Evolutionary conservation across 208 protist genomes (phyloP).

Genomic region (Vickermania ingenoplastis): DNA sequence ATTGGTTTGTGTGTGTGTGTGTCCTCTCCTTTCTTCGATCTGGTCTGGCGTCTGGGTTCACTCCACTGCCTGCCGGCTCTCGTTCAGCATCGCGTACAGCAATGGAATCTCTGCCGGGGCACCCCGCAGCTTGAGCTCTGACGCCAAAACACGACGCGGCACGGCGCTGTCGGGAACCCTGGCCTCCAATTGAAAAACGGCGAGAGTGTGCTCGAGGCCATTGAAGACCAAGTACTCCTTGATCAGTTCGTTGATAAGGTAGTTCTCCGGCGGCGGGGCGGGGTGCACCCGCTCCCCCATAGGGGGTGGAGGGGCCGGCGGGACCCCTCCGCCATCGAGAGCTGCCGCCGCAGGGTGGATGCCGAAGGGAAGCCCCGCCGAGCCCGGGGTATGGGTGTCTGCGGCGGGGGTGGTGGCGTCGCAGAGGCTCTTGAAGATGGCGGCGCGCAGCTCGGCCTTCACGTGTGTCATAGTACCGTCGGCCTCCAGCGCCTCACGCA

Average conservation of each 20-base stretch:
- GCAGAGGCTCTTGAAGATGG: slow-evolving; percentile 75
- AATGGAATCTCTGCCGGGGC: slow-evolving; percentile 61
- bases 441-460: slow-evolving; percentile 83
- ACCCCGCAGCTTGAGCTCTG: slow-evolving; percentile 61
- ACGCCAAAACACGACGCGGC: slow-evolving; percentile 55
- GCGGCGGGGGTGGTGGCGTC: slow-evolving; percentile 21
- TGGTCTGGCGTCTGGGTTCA: too few relatives aligned
- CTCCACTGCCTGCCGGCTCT: slow-evolving; percentile 44
- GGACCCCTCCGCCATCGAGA: background rate
- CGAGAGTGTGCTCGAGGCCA: slow-evolving; percentile 80
- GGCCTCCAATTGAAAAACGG: slow-evolving; percentile 80
- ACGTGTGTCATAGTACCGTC: slow-evolving; percentile 80
- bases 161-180: slow-evolving; percentile 33
- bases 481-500: slow-evolving; percentile 76
- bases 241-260: slow-evolving; percentile 92
- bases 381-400: background rate
- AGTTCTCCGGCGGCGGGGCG: slow-evolving; percentile 80
- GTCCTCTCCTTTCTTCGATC: too few relatives aligned
- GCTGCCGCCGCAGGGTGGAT: background rate
- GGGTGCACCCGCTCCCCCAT: slow-evolving; percentile 21
- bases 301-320: background rate
- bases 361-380: background rate
- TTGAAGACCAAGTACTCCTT: slow-evolving; percentile 90
- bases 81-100: slow-evolving; percentile 77
- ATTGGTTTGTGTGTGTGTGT: too few relatives aligned